Conservation (phyloP, 495 filamentous ascomycete species). For the Penicillium taxi region DNA sequence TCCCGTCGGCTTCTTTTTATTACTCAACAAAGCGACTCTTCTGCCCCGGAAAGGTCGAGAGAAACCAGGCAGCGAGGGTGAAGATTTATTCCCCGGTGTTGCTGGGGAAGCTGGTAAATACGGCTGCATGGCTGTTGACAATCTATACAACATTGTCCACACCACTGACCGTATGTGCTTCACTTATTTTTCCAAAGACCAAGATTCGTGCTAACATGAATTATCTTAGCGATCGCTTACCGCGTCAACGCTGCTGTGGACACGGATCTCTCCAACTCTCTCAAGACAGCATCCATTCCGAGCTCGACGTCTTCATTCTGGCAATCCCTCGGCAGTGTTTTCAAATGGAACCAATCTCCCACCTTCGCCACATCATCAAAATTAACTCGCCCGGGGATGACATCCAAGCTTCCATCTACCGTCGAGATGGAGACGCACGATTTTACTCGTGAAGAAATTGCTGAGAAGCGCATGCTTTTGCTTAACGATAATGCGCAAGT, state of each 20-base stretch:
- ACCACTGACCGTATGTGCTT: constrained; percentile 46
- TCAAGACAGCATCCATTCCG: constrained; percentile 73
- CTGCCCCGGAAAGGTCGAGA: constrained; percentile 66
- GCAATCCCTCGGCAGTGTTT: constrained; percentile 54
- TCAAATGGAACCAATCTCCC: constrained; percentile 42
- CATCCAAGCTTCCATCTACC: constrained; percentile 70
- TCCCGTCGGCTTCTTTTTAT: constrained; percentile 84
- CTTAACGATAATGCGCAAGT: constrained; percentile 95
- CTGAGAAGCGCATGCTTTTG: constrained; percentile 77
- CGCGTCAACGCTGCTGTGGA: constrained; percentile 86
- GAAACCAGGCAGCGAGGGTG: constrained; percentile 65
- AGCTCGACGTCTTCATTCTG: constrained; percentile 60
- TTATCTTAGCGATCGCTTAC: constrained; percentile 66
- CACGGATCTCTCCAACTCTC: constrained; percentile 61
- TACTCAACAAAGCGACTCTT: constrained; percentile 76
- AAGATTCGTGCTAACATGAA: constrained; percentile 39
- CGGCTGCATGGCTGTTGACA: constrained; percentile 88
- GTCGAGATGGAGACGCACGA: constrained; percentile 94
- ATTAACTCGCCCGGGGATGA: constrained; percentile 31
- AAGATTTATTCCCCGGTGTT: constrained; percentile 55
- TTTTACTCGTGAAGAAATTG: constrained; percentile 85
- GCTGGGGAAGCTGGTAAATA: constrained; percentile 69
- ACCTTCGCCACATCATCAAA: constrained; percentile 12
- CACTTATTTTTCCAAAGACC: background rate
- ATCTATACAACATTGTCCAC: constrained; percentile 89